phyloP scores from a whole-genome alignment of 768 basidiomycete species.

The Tylopilus subfusipes region DNA sequence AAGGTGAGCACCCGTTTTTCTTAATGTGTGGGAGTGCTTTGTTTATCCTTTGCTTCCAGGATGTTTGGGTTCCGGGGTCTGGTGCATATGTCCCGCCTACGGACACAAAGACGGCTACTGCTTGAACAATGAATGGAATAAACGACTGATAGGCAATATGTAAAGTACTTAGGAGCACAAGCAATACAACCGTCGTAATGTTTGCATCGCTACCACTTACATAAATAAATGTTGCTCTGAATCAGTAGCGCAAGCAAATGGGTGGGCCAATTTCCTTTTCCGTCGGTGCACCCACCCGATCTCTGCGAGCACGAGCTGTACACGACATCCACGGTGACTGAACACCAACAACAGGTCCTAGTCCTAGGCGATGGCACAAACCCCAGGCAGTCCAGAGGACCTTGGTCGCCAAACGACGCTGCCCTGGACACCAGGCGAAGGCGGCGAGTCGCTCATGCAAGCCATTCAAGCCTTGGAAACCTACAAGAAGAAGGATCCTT shows the following conservation, averaged over 20 bases:
- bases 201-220: no score
- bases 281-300: not conserved
- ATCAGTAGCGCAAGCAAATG: no score
- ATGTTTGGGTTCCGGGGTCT: constrained; percentile 39
- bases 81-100: constrained; percentile 34
- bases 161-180: not conserved
- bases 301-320: not conserved
- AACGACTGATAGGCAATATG: not conserved
- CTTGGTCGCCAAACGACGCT: constrained; percentile 29
- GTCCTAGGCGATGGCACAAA: constrained; percentile 26
- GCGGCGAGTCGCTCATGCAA: constrained; percentile 36
- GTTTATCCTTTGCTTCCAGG: constrained; percentile 28
- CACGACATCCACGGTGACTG: not conserved
- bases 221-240: no score
- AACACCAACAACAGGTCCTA: constrained; percentile 5
- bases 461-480: constrained; percentile 72
- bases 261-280: constrained; percentile 11
- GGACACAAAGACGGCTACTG: not conserved
- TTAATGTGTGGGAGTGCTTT: no score
- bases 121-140: not conserved
- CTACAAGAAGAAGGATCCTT: constrained; percentile 83
- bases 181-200: not conserved
- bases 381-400: constrained; percentile 33
- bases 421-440: constrained; percentile 33
- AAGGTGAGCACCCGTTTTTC: constrained; percentile 42